These are phyloP conservation scores for Helotiales sp. DNA, from an alignment of 2,329 filamentous ascomycete species.

Conservation along the genomic window DNA sequence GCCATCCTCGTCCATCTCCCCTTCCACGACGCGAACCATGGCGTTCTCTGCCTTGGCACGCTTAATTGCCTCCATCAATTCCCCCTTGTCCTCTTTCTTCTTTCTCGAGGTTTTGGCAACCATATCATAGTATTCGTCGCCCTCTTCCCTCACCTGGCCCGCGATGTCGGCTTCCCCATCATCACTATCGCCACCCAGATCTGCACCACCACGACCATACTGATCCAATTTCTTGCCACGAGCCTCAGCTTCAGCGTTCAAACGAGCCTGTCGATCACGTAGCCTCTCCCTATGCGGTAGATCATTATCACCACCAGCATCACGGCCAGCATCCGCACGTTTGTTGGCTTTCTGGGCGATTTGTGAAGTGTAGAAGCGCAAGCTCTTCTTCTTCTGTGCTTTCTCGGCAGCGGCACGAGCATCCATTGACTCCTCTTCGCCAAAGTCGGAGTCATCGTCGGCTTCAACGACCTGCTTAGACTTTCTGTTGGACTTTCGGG, in stretches of 20 bases:
- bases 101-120: constrained; percentile 67
- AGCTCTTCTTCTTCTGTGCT: constrained; percentile 82
- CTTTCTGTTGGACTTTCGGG: constrained; percentile 23
- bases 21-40: constrained; percentile 62
- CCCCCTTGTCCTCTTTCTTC: constrained; percentile 72
- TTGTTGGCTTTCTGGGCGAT: constrained; percentile 94
- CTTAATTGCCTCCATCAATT: constrained; percentile 55
- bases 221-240: constrained; percentile 68
- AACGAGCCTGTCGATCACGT: constrained; percentile 78
- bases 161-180: constrained; percentile 42
- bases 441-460: constrained; percentile 85
- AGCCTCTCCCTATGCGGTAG: constrained; percentile 88
- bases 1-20: constrained; percentile 75
- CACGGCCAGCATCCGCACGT: constrained; percentile 69
- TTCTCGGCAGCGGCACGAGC: constrained; percentile 82
- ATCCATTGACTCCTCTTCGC: constrained; percentile 81
- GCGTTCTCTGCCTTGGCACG: constrained; percentile 62
- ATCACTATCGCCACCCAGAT: constrained; percentile 55
- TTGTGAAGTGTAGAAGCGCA: constrained; percentile 98
- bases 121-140: constrained; percentile 87
- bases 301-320: constrained; percentile 77
- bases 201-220: constrained; percentile 65
- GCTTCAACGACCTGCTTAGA: constrained; percentile 49
- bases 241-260: constrained; percentile 86
- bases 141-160: constrained; percentile 39